Base-by-base conservation (phyloP, 306 rosid genomes). In the Rosa lucieae region DNA sequence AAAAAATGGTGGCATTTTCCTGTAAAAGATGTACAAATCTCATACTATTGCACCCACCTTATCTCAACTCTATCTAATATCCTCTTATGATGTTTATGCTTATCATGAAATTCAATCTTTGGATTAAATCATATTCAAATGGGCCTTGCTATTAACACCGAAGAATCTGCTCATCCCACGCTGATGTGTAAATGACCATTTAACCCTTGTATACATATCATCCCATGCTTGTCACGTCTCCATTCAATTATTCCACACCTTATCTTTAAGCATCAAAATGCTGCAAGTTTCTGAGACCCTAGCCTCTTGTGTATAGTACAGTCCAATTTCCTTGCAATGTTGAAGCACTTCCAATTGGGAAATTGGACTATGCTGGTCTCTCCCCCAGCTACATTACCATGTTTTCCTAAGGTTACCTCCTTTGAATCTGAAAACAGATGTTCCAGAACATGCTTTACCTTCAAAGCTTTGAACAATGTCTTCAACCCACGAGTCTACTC, bases 391-490 rank as follows among this genome's bases (percentile, higher is more conserved):
- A 74, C 48, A 7, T 14, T 43, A 58, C 78, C 23, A 2, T 56
- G 32, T 40, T 40, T 40, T 40, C 67, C 78, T 9, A 74, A 58
- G 21, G 5, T 32, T 42, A 21, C 23, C 43, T 8, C 55, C 13
- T 58, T 11, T 40, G 37, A 37, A 53, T 21, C 67, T 14, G 52
- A 59, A 53, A 23, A 3, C 55, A 42, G 78, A 74, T 7, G 47
- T 52, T 52, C 44, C 51, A n/a, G 1, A 6, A 11, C 53, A 73
- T 21, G 74, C 56, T 56, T 29, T 69, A 37, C 67, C 78, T 47
- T 17, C 4, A 58, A 43, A 67, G 79, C 70, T 39, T 44, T 78
- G 80, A 56, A 76, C 37, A 66, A 70, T 46, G 62, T 52, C 73
- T 71, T 76, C 5, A 65, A 46, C 73, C 74, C 78, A 68, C 49